Conservation (phyloP, 257 asterid species). For the Gynochthodes officinalis region DNA sequence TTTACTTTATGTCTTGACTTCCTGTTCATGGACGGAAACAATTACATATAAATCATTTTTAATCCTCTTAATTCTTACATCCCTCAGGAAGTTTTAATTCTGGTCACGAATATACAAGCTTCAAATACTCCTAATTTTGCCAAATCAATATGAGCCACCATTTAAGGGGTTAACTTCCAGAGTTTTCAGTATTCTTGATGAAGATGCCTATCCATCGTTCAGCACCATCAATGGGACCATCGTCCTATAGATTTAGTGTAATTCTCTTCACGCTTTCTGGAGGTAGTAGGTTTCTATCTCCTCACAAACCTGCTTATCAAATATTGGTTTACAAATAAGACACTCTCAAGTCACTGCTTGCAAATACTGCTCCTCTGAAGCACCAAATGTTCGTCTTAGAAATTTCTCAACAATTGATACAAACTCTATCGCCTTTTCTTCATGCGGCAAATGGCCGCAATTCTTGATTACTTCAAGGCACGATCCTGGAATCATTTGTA, state of each 20-base stretch:
- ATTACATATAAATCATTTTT: not conserved
- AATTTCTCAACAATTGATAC: conserved; percentile 64
- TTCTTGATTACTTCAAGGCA: conserved; percentile 64
- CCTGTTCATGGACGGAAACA: not conserved
- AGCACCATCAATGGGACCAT: not conserved
- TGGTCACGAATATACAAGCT: not conserved
- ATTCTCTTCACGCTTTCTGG: not conserved
- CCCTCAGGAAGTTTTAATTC: not conserved
- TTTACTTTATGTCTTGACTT: not conserved
- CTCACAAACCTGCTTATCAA: not conserved
- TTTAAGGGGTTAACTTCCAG: not conserved
- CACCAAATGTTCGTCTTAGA: conserved; percentile 44
- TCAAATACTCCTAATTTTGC: not conserved
- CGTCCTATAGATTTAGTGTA: not conserved
- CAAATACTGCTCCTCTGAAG: conserved; percentile 38
- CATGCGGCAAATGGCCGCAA: conserved; percentile 94
- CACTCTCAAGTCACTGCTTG: conserved; percentile 49
- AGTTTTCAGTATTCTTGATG: not conserved
- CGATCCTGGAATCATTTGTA: conserved; percentile 80
- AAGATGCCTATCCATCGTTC: not conserved
- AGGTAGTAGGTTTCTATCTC: not conserved
- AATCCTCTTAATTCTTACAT: not conserved
- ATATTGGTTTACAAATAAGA: not conserved
- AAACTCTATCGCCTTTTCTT: conserved; percentile 84
- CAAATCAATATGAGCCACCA: not conserved